phyloP scores from a whole-genome alignment of 495 filamentous ascomycete species.

The Chaetomidium leptoderma region DNA sequence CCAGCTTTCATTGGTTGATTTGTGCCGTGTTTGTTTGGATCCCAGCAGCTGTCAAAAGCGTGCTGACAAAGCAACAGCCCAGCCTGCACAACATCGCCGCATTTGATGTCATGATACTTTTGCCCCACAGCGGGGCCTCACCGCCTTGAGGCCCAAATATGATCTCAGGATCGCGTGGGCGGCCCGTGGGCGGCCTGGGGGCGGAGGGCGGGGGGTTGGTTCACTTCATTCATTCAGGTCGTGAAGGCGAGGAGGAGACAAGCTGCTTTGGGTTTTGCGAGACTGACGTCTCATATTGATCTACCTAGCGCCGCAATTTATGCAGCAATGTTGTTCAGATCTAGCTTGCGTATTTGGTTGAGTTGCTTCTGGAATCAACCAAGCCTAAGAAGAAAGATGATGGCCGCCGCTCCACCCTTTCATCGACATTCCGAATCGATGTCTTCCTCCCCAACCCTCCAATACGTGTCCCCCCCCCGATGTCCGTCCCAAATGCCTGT shows the following conservation, averaged over 20 bases:
- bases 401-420: slow-evolving; percentile 16
- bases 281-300: slow-evolving; percentile 23
- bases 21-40: too few relatives aligned
- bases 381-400: slow-evolving; percentile 20
- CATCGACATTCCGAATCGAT: slow-evolving; percentile 14
- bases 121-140: slow-evolving; percentile 16
- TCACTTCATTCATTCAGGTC: too few relatives aligned
- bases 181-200: too few relatives aligned
- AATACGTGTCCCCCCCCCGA: slow-evolving; percentile 10
- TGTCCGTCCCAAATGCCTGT: slow-evolving; percentile 23
- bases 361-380: slow-evolving; percentile 16
- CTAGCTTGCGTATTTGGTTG: slow-evolving; percentile 26
- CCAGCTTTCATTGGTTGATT: not conserved
- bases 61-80: slow-evolving; percentile 16
- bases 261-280: slow-evolving; percentile 7
- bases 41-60: not conserved
- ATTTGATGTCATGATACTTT: slow-evolving; percentile 18
- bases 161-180: too few relatives aligned
- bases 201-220: not conserved
- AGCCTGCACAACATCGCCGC: slow-evolving; percentile 5
- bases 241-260: not conserved
- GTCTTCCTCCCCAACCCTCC: slow-evolving; percentile 9
- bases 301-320: slow-evolving; percentile 25
- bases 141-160: slow-evolving; percentile 15
- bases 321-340: slow-evolving; percentile 29